phyloP scores from a whole-genome alignment of 257 asterid species.

The Solanum paucissectum region DNA sequence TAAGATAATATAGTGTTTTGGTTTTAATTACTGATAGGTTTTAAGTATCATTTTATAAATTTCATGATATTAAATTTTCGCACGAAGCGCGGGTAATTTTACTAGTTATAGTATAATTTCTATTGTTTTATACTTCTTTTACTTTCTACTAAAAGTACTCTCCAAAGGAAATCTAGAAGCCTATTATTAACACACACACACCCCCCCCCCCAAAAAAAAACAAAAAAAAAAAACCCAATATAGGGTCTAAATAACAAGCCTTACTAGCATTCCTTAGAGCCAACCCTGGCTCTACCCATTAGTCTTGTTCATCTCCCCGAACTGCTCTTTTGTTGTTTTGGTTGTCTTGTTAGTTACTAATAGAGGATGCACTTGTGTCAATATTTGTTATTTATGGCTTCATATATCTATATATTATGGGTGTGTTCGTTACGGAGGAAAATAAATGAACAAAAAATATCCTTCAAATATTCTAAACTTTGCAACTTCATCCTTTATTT shows the following conservation, averaged over 20 bases:
- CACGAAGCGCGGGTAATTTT: too few species aligned
- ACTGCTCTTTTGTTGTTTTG: neutral
- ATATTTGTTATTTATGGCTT: neutral
- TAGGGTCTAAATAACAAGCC: neutral
- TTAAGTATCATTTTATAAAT: too few species aligned
- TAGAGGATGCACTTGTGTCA: neutral
- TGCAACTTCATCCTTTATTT: neutral
- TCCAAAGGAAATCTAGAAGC: neutral
- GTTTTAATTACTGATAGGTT: too few species aligned
- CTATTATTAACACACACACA: neutral
- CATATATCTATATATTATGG: neutral
- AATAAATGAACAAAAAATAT: neutral
- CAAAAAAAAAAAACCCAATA: too few species aligned
- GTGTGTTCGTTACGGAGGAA: neutral
- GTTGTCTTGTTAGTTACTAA: neutral
- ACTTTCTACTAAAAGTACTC: neutral
- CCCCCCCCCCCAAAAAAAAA: neutral
- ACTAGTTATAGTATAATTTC: neutral
- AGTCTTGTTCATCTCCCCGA: neutral
- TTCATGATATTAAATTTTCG: too few species aligned
- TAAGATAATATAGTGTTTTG: too few species aligned
- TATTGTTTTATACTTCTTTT: too few species aligned
- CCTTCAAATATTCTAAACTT: neutral
- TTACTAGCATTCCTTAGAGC: neutral
- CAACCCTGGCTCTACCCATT: too few species aligned